phyloP scores from a whole-genome alignment of 768 basidiomycete genomes.

The Crassisporium funariophilum region DNA sequence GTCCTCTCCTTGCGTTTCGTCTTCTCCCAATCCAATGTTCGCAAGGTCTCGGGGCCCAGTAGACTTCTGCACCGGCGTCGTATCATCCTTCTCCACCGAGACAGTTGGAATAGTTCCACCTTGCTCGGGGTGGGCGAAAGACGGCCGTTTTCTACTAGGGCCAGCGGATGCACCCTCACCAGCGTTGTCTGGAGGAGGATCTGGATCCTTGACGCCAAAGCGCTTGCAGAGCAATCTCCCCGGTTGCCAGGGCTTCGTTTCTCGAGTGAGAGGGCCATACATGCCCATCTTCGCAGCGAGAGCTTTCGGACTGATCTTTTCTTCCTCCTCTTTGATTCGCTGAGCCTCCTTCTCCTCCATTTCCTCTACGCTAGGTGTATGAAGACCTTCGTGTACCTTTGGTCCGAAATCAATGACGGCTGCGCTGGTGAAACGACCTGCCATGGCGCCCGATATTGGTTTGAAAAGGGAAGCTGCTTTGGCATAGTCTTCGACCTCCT shows the following conservation, averaged over 20 bases:
- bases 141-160: constrained; percentile 11
- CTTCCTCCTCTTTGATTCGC: constrained; percentile 43
- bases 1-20: constrained; percentile 86
- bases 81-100: constrained; percentile 9
- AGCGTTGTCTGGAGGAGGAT: constrained; percentile 52
- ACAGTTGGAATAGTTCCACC: constrained; percentile 11
- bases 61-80: constrained; percentile 14
- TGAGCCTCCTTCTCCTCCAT: constrained; percentile 44
- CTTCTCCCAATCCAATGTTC: constrained; percentile 90
- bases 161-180: constrained; percentile 28
- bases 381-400: constrained; percentile 65
- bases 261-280: constrained; percentile 88
- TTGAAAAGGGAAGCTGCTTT: constrained; percentile 90
- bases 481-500: constrained; percentile 84
- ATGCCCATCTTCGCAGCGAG: constrained; percentile 85
- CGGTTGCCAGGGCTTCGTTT: constrained; percentile 75
- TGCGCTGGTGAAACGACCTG: constrained; percentile 88
- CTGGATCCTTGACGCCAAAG: constrained; percentile 89
- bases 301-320: constrained; percentile 74
- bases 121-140: constrained; percentile 26
- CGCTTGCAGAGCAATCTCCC: constrained; percentile 88
- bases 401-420: constrained; percentile 69
- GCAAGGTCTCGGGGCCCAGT: constrained; percentile 59
- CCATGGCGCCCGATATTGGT: constrained; percentile 91
- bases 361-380: constrained; percentile 55